Evolutionary conservation across 768 basidiomycete species (phyloP).

Genomic region (Lactarius deliciosus): DNA sequence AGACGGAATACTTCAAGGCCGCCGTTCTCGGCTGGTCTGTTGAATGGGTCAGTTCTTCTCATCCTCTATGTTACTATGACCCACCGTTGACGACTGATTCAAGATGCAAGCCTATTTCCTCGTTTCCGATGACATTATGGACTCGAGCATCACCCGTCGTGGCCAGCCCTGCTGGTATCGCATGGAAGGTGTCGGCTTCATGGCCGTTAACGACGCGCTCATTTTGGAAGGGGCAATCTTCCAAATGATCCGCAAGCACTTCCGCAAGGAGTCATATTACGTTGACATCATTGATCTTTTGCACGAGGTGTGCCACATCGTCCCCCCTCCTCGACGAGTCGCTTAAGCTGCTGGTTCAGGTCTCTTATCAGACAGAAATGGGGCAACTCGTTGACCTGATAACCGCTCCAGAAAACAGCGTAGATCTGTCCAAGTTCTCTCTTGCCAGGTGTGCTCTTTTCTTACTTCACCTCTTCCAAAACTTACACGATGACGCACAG

Average conservation of each 20-base stretch:
- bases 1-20: constrained; percentile 85
- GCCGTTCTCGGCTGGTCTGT: constrained; percentile 94
- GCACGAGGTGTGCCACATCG: constrained; percentile 60
- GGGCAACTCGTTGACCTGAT: constrained; percentile 96
- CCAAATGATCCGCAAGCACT: constrained; percentile 82
- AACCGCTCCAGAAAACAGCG: constrained; percentile 87
- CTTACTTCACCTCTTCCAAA: background rate
- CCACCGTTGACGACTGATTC: background rate
- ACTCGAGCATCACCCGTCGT: constrained; percentile 87
- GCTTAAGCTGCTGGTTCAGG: constrained; percentile 33
- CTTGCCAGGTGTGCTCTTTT: constrained; percentile 61
- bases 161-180: constrained; percentile 96
- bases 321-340: background rate
- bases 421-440: constrained; percentile 88
- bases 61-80: background rate
- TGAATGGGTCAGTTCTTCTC: constrained; percentile 66
- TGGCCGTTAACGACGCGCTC: constrained; percentile 95
- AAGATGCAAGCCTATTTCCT: constrained; percentile 98
- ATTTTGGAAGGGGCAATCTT: constrained; percentile 97
- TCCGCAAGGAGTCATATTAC: constrained; percentile 78
- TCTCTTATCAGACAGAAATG: constrained; percentile 88
- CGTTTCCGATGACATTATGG: constrained; percentile 98
- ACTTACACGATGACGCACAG: constrained; percentile 41
- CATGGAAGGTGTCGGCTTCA: constrained; percentile 63
- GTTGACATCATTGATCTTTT: constrained; percentile 88